Conservation (phyloP, 2,329 filamentous ascomycete genomes). For the Penicillium fuscoglaucum region DNA sequence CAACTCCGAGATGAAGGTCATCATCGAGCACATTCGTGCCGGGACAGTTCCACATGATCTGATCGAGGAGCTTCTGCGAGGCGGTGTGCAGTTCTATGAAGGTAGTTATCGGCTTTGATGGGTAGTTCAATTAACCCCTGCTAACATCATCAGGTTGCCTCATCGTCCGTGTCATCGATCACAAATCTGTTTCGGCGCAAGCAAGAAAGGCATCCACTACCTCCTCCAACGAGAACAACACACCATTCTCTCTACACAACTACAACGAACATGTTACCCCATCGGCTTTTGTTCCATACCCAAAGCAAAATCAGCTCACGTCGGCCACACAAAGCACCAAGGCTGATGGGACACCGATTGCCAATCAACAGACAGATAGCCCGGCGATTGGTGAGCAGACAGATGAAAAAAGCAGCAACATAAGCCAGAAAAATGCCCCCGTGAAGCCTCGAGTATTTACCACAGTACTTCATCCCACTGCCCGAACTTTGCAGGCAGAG, state of each 20-base stretch:
- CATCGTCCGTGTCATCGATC: slow-evolving; percentile 91
- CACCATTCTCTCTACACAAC: slow-evolving; percentile 85
- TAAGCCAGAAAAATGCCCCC: slow-evolving; percentile 49
- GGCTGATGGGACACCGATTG: slow-evolving; percentile 19
- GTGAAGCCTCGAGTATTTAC: slow-evolving; percentile 66
- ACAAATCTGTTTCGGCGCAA: slow-evolving; percentile 67
- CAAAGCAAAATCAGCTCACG: slow-evolving; percentile 45
- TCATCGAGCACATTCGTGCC: slow-evolving; percentile 73
- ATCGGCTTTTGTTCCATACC: slow-evolving; percentile 79
- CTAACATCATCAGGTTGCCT: slow-evolving; percentile 60
- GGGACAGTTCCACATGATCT: slow-evolving; percentile 88
- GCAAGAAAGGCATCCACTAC: slow-evolving; percentile 55
- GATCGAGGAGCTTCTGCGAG: slow-evolving; percentile 71
- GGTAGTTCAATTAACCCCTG: background rate
- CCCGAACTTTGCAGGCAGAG: slow-evolving; percentile 72
- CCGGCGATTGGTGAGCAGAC: slow-evolving; percentile 32
- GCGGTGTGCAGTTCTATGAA: slow-evolving; percentile 82
- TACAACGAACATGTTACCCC: slow-evolving; percentile 88
- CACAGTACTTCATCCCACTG: slow-evolving; percentile 80
- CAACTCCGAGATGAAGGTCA: slow-evolving; percentile 82
- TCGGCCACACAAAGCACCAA: slow-evolving; percentile 32
- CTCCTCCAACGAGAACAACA: slow-evolving; percentile 61
- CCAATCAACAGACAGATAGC: slow-evolving; percentile 24
- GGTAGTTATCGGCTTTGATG: slow-evolving; percentile 47
- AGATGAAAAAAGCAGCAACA: slow-evolving; percentile 42